phyloP scores from a whole-genome alignment of 2,329 filamentous ascomycete genomes.

The Aspergillus neotritici region DNA sequence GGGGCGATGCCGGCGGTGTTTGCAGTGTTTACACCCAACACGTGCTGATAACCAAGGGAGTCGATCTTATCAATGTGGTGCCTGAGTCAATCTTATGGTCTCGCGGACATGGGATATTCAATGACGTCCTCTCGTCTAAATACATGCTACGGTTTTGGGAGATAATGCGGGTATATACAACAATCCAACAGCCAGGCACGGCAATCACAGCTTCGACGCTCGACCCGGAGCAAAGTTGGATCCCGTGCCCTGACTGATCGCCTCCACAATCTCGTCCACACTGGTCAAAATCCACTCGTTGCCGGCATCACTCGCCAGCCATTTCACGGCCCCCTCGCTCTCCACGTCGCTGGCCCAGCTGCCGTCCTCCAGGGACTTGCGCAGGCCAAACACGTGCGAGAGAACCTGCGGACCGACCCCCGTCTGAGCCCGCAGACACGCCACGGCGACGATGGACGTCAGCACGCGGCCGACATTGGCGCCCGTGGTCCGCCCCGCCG shows the following conservation, averaged over 20 bases:
- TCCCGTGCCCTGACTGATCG: constrained; percentile 44
- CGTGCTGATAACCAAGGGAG: too few species aligned
- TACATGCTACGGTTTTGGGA: too few species aligned
- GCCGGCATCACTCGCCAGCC: constrained; percentile 61
- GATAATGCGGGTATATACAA: too few species aligned
- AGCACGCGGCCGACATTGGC: constrained; percentile 61
- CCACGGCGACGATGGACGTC: constrained; percentile 67
- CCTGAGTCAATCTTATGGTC: too few species aligned
- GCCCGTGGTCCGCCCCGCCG: constrained; percentile 43
- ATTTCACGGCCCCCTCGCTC: constrained; percentile 50
- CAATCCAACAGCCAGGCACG: too few species aligned
- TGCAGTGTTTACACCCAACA: too few species aligned
- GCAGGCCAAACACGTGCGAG: constrained; percentile 73
- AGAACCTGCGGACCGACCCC: constrained; percentile 78
- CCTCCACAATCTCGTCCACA: constrained; percentile 56
- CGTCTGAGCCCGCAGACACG: constrained; percentile 70
- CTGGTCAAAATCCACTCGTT: constrained; percentile 58
- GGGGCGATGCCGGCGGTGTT: too few species aligned
- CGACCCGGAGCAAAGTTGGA: constrained; percentile 53
- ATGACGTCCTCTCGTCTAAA: too few species aligned
- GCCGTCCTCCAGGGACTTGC: constrained; percentile 69
- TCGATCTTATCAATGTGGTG: too few species aligned
- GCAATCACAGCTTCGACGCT: constrained; percentile 24
- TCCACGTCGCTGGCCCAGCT: constrained; percentile 47
- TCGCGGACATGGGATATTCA: too few species aligned